Conservation (phyloP, 176 grass and related monocot species). For the Dactylis glomerata region DNA sequence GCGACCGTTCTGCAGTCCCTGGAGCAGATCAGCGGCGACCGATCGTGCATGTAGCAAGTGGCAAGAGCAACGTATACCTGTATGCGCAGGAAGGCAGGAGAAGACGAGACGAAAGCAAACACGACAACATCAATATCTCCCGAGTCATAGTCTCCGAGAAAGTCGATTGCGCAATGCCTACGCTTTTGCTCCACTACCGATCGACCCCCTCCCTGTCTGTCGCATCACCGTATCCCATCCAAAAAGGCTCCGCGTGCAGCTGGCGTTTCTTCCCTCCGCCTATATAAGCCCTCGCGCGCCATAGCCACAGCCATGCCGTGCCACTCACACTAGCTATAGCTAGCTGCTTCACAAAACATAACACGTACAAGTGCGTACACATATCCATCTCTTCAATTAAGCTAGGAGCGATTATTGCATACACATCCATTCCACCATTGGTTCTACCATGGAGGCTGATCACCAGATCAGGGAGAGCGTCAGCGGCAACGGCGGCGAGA, state of each 20-base stretch:
- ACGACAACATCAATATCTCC: background rate
- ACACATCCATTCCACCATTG: background rate
- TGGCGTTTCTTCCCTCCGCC: slow-evolving; percentile 4
- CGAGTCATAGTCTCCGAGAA: background rate
- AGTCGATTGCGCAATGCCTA: background rate
- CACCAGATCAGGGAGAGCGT: background rate
- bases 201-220: slow-evolving; percentile 23
- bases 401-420: background rate
- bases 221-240: slow-evolving; percentile 1
- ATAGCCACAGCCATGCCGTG: background rate
- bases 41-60: background rate
- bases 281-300: slow-evolving; percentile 45
- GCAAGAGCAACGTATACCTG: background rate
- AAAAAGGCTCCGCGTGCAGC: background rate
- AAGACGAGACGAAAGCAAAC: background rate
- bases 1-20: background rate
- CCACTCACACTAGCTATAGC: background rate
- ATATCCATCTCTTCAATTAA: background rate
- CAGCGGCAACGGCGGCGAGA: no score
- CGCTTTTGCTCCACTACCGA: slow-evolving; percentile 37
- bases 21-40: background rate
- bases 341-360: slow-evolving; percentile 17
- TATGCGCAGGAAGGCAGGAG: background rate
- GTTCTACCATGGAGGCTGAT: slow-evolving; percentile 42
- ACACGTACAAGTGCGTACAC: background rate